Base-by-base conservation (phyloP, 371 early-diverging fungal species). In the Actinomucor elegans region DNA sequence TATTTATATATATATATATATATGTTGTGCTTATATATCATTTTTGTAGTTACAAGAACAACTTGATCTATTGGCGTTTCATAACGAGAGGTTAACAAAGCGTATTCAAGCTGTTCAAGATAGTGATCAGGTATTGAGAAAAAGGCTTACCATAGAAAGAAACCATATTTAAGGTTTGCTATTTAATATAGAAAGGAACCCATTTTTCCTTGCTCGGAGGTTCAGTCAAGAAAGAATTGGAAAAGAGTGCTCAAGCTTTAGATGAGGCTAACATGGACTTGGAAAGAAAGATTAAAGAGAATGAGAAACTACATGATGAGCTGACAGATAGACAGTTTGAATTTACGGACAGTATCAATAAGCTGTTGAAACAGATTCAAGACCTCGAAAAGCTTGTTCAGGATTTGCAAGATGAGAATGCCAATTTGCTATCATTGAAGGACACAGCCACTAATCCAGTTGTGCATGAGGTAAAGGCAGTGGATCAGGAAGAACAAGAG, bases 51-150 rank as follows among this genome's bases (percentile, higher is more conserved):
- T 75, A 23, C 73, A 79, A 64, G 79, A 83, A 61, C 82, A 86
- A 52, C 55, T 86, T 43, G 86, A 86, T 55, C 59, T 86, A 4
- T 73, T 86, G 29, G 67, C 77, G 1, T 86, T 83, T 52, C 86
- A 86, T 41, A 86, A 84, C 48, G 82, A 86, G 50, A 78, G 86
- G 18, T 52, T 86, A 34, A 82, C 84, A 2, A 86, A 81, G 33
- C 83, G 86, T 20, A 86, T 86, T 23, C 80, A 83, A 43, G 77
- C 78, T 23, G 66, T 86, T 15, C 86, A 84, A 49, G 82, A 71
- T 10, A 66, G 59, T 28, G 79, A 77, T 2, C 62, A 78, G 41
- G 66, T 78, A 46, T 71, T n/a, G n/a, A n/a, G 68, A 58, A 23
- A 45, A 21, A 17, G 8, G 43, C 34, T 23, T 29, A 3, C 18